Evolutionary conservation across 495 filamentous ascomycete genomes (phyloP).

Genomic region (Talaromyces ruber): DNA sequence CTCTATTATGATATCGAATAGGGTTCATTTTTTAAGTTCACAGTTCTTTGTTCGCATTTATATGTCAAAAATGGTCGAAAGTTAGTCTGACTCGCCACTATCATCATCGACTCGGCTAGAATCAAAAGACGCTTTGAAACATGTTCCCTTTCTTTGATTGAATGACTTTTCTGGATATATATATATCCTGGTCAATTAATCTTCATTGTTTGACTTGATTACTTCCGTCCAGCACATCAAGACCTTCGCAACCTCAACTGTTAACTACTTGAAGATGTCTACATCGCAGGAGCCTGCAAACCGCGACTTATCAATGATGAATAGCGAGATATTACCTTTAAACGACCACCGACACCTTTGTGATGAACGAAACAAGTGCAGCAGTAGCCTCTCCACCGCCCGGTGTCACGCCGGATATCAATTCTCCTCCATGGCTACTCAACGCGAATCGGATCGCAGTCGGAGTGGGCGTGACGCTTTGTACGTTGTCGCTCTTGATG

Average conservation of each 20-base stretch:
- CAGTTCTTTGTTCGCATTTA: neutral
- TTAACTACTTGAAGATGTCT: neutral
- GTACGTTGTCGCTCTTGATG: neutral
- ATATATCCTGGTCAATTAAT: neutral
- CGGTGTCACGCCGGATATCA: neutral
- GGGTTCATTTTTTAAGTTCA: neutral
- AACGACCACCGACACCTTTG: neutral
- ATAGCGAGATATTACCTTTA: neutral
- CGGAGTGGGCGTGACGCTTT: neutral
- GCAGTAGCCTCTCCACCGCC: neutral
- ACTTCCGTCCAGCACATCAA: neutral
- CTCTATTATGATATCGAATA: neutral
- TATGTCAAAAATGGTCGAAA: neutral
- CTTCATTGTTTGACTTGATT: neutral
- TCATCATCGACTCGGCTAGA: neutral
- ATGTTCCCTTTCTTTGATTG: neutral
- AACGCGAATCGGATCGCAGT: neutral
- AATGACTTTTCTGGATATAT: neutral
- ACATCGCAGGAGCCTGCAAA: neutral
- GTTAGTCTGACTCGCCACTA: neutral
- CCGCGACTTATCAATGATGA: neutral
- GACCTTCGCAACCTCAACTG: neutral
- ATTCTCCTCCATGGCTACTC: neutral
- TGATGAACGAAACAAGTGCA: neutral
- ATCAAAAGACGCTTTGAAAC: too few relatives aligned